phyloP scores from a whole-genome alignment of 2,329 filamentous ascomycete genomes.

The Hypocrella siamensis region DNA sequence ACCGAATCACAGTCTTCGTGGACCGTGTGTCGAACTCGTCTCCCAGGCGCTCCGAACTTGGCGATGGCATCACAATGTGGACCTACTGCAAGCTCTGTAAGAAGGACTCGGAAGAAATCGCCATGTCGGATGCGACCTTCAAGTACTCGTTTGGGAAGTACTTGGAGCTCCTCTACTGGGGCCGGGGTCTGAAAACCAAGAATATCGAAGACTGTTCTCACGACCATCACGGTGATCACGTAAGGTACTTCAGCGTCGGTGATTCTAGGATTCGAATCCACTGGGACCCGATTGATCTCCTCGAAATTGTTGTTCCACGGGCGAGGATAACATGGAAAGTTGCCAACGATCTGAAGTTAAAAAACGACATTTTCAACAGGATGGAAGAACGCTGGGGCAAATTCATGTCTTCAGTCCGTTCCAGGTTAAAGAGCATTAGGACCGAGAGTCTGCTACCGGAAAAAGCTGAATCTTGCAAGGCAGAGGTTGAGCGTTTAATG shows the following conservation, averaged over 20 bases:
- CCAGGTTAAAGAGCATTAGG: slow-evolving; percentile 73
- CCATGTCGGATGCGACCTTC: slow-evolving; percentile 90
- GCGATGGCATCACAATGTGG: slow-evolving; percentile 81
- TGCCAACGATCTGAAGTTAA: slow-evolving; percentile 78
- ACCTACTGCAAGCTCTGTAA: slow-evolving; percentile 87
- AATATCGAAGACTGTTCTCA: slow-evolving; percentile 64
- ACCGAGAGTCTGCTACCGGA: slow-evolving; percentile 83
- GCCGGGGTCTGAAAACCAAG: slow-evolving; percentile 60
- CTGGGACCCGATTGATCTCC: slow-evolving; percentile 80
- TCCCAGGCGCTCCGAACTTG: slow-evolving; percentile 23
- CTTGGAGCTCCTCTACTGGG: slow-evolving; percentile 95
- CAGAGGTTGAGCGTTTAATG: slow-evolving; percentile 63
- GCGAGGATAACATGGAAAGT: slow-evolving; percentile 95
- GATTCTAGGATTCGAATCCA: slow-evolving; percentile 79
- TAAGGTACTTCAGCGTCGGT: slow-evolving; percentile 81
- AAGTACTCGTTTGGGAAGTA: slow-evolving; percentile 99
- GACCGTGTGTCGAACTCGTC: slow-evolving; percentile 38
- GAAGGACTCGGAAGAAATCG: slow-evolving; percentile 74
- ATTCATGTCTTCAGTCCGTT: slow-evolving; percentile 78
- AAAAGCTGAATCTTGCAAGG: slow-evolving; percentile 66
- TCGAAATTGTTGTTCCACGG: slow-evolving; percentile 87
- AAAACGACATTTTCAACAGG: slow-evolving; percentile 77
- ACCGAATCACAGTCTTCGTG: slow-evolving; percentile 81
- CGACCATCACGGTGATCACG: slow-evolving; percentile 81
- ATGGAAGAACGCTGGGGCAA: slow-evolving; percentile 69